Percentiles rank a stretch among this genome's conserved stretches.
phyloP scores from a whole-genome alignment of 192 early-diverging fungal species.

The Geranomyces michiganensis region DNA sequence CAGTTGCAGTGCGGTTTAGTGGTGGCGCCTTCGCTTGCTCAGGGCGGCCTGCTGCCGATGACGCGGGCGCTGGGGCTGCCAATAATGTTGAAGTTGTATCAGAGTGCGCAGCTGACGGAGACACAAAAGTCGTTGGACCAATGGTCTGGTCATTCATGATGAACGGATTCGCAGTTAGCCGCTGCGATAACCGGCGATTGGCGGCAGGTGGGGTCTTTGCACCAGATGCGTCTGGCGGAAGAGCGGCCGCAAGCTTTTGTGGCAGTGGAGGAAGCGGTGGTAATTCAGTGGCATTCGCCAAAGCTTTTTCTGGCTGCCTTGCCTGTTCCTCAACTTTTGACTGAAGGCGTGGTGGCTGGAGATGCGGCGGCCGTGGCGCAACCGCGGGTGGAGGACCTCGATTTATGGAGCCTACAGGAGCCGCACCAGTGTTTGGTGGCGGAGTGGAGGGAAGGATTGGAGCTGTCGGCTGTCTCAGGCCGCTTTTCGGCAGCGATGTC shows the following conservation, averaged over 20 bases:
- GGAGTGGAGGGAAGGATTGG: too few species aligned
- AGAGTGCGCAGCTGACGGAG: background rate
- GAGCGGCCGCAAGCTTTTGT: slow-evolving; percentile 6
- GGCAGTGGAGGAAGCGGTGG: slow-evolving; percentile 11
- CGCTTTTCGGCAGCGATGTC: background rate
- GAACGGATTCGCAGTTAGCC: slow-evolving; percentile 41
- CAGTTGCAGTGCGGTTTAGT: slow-evolving; percentile 1
- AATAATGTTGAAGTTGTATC: background rate
- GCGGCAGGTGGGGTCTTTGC: background rate
- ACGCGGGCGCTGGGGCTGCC: background rate
- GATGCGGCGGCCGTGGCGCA: background rate
- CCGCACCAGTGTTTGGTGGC: background rate
- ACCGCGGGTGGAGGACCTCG: too few species aligned
- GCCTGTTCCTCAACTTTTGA: background rate
- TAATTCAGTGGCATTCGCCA: background rate
- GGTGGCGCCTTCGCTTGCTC: background rate
- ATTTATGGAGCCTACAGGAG: too few species aligned
- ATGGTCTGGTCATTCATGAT: slow-evolving; percentile 40
- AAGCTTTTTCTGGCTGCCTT: background rate
- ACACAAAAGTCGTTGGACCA: too few species aligned
- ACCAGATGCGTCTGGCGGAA: slow-evolving; percentile 14
- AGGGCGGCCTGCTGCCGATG: background rate
- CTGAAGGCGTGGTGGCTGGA: background rate
- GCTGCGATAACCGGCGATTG: slow-evolving; percentile 22
- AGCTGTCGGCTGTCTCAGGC: background rate